phyloP scores from a whole-genome alignment of 352 stramenopile species.

The Saprolegnia parasitica region DNA sequence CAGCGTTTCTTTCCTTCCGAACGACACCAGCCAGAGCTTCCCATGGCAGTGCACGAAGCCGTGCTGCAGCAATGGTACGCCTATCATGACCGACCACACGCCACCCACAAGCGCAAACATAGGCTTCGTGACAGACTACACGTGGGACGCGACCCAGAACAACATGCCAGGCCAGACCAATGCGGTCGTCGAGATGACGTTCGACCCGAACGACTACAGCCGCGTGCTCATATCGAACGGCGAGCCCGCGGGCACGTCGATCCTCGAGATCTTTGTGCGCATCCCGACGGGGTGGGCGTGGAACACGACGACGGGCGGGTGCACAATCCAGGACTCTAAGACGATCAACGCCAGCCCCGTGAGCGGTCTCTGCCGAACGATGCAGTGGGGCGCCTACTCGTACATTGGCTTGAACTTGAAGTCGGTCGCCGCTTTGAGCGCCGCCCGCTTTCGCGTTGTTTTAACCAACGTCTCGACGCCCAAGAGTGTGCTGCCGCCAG shows the following conservation, averaged over 20 bases:
- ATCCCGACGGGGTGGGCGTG: conserved; percentile 12
- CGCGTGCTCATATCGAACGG: conserved; percentile 67
- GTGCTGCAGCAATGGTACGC: conserved; percentile 41
- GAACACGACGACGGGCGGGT: background rate
- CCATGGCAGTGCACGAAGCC: conserved; percentile 60
- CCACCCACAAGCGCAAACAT: background rate
- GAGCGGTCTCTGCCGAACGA: background rate
- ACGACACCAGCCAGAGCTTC: background rate
- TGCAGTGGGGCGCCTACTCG: conserved; percentile 29
- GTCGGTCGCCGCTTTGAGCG: background rate
- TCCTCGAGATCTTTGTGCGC: conserved; percentile 35
- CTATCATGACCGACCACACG: background rate
- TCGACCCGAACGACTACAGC: conserved; percentile 66
- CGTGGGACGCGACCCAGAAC: conserved; percentile 53
- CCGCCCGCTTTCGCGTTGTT: conserved; percentile 48
- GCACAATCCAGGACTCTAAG: background rate
- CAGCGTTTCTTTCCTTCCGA: background rate
- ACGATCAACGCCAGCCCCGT: background rate
- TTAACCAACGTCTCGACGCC: conserved; percentile 47
- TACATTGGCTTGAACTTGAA: conserved; percentile 48
- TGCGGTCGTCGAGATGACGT: conserved; percentile 63
- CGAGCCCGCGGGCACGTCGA: conserved; percentile 45
- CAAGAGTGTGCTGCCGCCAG: background rate
- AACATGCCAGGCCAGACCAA: conserved; percentile 67
- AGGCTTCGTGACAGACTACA: conserved; percentile 59